Evolutionary conservation across 768 basidiomycete genomes (phyloP).

Genomic region (Cyathus striatus): DNA sequence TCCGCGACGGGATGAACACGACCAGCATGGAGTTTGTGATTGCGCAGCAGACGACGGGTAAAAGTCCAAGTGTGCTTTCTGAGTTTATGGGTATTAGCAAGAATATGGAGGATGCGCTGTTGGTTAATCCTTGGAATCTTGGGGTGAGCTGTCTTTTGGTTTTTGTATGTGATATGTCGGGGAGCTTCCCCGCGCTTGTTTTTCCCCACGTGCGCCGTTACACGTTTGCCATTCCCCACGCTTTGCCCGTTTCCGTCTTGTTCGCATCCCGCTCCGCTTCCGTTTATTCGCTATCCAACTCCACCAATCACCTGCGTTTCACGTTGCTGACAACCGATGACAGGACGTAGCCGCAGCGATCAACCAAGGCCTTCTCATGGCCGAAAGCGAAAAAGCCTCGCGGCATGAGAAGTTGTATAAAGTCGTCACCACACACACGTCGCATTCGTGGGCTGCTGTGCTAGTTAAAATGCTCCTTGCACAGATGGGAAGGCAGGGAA

Average conservation of each 20-base stretch:
- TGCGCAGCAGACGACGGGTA: slow-evolving; percentile 81
- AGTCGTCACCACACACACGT: slow-evolving; percentile 87
- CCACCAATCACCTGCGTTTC: too few species aligned
- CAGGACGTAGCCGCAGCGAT: slow-evolving; percentile 91
- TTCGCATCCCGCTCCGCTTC: too few species aligned
- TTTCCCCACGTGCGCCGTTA: too few species aligned
- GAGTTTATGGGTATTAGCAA: slow-evolving; percentile 98
- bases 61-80: slow-evolving; percentile 83
- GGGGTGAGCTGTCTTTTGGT: slow-evolving; percentile 44
- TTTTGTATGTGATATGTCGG: slow-evolving; percentile 1
- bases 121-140: slow-evolving; percentile 96
- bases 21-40: slow-evolving; percentile 98
- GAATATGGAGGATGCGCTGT: slow-evolving; percentile 83
- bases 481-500: slow-evolving; percentile 73
- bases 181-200: background rate
- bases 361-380: slow-evolving; percentile 83
- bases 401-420: slow-evolving; percentile 78
- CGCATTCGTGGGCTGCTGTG: slow-evolving; percentile 91
- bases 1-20: slow-evolving; percentile 99
- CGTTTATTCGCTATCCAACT: too few species aligned
- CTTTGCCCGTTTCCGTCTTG: too few species aligned
- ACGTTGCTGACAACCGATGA: too few species aligned
- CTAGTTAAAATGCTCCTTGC: slow-evolving; percentile 85
- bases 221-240: too few species aligned
- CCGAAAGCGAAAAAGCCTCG: slow-evolving; percentile 61